phyloP scores from a whole-genome alignment of 2,329 filamentous ascomycete genomes.

The Lachnellula hyalina region DNA sequence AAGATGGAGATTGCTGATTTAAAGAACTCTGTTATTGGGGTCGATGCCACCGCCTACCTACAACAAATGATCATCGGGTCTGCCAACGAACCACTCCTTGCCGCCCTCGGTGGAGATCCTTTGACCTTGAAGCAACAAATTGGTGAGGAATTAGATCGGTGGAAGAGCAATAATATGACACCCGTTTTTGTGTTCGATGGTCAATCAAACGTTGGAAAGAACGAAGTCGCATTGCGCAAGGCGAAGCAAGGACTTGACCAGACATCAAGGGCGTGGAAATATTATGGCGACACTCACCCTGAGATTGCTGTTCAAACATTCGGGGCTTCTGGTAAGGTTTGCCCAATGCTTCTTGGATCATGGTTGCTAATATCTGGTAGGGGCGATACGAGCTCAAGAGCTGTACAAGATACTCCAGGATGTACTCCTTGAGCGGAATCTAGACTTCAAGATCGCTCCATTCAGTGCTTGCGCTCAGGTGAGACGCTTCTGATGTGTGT shows the following conservation, averaged over 20 bases:
- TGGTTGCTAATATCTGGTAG: constrained; percentile 41
- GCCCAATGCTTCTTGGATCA: not conserved
- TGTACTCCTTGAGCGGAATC: constrained; percentile 60
- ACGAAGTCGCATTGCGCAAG: constrained; percentile 61
- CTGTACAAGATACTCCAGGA: constrained; percentile 73
- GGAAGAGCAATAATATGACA: constrained; percentile 64
- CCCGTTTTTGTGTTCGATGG: constrained; percentile 92
- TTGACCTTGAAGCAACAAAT: constrained; percentile 72
- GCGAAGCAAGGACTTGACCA: constrained; percentile 61
- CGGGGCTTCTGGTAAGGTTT: constrained; percentile 64
- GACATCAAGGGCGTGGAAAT: constrained; percentile 75
- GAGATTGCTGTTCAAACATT: constrained; percentile 81
- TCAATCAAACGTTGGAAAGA: constrained; percentile 70
- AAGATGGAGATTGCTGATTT: constrained; percentile 60
- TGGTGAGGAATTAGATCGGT: constrained; percentile 67
- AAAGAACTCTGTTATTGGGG: constrained; percentile 68
- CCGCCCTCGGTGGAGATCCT: constrained; percentile 84
- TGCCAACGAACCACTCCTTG: constrained; percentile 79
- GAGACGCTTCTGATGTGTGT: constrained; percentile 25
- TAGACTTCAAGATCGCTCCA: constrained; percentile 78
- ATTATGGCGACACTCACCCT: constrained; percentile 78
- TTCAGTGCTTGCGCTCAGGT: constrained; percentile 87
- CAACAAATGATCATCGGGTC: constrained; percentile 68
- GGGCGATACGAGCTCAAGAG: constrained; percentile 63
- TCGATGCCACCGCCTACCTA: constrained; percentile 89